These are phyloP conservation scores for Ophiosphaerella korrae DNA, from an alignment of 2,329 filamentous ascomycete species.

Conservation along the genomic window DNA sequence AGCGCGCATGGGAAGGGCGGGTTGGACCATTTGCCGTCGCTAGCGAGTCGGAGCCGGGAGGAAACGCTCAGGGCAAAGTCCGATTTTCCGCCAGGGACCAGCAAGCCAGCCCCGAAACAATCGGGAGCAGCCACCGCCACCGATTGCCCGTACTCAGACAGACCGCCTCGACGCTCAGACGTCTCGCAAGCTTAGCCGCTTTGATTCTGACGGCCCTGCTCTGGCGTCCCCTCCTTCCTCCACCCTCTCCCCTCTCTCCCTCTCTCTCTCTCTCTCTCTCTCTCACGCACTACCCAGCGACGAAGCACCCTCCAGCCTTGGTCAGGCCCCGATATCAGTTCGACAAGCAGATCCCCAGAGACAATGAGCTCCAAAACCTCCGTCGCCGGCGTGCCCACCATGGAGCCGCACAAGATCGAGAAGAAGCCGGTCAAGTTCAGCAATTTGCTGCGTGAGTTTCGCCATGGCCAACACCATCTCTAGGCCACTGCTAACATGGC, in stretches of 20 bases:
- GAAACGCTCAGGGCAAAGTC: no score
- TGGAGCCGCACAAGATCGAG: conserved; percentile 70
- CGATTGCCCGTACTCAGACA: background rate
- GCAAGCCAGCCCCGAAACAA: no score
- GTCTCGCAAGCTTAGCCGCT: conserved; percentile 22
- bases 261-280: conserved; percentile 3
- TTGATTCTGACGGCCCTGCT: conserved; percentile 6
- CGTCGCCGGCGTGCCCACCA: conserved; percentile 21
- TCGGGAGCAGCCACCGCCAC: no score
- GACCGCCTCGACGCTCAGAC: conserved; percentile 25
- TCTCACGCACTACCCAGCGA: conserved; percentile 57
- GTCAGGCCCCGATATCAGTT: conserved; percentile 79
- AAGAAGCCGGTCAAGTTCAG: conserved; percentile 99
- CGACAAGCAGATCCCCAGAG: conserved; percentile 55
- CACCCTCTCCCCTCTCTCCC: conserved; percentile 8
- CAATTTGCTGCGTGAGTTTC: conserved; percentile 77
- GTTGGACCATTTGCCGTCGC: no score
- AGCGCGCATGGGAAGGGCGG: no score
- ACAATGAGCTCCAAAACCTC: conserved; percentile 50
- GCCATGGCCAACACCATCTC: no score
- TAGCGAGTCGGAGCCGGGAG: no score
- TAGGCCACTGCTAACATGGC: conserved; percentile 28
- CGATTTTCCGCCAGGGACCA: no score
- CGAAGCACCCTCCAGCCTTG: conserved; percentile 93
- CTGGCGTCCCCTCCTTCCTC: conserved; percentile 9